A percentile compares a stretch with the other conserved stretches of the same genome.
Evolutionary conservation across 768 basidiomycete species (phyloP).

Genomic region (Calocybe gangraenosa): DNA sequence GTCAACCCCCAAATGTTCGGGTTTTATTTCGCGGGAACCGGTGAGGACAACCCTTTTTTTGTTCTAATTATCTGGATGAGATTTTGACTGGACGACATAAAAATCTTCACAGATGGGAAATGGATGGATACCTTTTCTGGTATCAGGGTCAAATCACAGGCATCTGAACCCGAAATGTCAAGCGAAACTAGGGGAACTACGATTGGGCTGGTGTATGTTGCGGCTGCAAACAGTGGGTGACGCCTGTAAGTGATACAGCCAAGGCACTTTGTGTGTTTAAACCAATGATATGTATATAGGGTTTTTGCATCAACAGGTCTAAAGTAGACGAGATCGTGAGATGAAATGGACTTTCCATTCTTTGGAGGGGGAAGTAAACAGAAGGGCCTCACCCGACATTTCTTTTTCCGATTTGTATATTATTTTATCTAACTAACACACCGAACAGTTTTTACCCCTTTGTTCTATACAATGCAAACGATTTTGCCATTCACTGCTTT

Average conservation of each 20-base stretch:
- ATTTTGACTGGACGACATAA: too few species aligned
- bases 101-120: constrained; percentile 59
- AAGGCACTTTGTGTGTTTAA: too few species aligned
- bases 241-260: constrained; percentile 58
- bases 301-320: constrained; percentile 64
- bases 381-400: too few species aligned
- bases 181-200: constrained; percentile 89
- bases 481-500: too few species aligned
- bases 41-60: constrained; percentile 45
- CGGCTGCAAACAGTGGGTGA: constrained; percentile 90
- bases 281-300: too few species aligned
- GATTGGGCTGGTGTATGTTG: constrained; percentile 96
- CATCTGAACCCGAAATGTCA: constrained; percentile 88
- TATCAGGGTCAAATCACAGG: constrained; percentile 76
- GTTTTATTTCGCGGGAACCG: constrained; percentile 96
- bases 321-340: constrained; percentile 60
- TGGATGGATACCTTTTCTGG: constrained; percentile 92
- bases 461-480: too few species aligned
- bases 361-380: too few species aligned
- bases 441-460: too few species aligned
- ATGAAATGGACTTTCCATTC: constrained; percentile 1
- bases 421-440: too few species aligned
- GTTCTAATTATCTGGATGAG: neutral
- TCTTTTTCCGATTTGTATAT: too few species aligned
- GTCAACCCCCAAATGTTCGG: constrained; percentile 84